Base-by-base conservation (phyloP, 805 yeast species). In the Metschnikowia proteae region DNA sequence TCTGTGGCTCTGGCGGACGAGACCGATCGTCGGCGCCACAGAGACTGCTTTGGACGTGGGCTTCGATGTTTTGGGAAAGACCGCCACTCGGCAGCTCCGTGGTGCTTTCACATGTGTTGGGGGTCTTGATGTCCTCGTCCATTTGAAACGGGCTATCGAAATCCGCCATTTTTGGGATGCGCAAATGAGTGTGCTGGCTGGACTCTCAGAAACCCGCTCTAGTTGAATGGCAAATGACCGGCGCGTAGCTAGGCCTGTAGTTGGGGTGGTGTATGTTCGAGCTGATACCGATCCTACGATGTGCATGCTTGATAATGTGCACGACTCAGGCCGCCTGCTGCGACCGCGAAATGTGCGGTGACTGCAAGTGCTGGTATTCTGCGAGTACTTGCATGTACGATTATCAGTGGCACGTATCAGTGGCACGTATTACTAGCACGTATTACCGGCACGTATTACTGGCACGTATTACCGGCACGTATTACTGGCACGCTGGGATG, bases 91-190 rank as follows among this genome's bases (percentile, higher is more conserved):
- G 42, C 35, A 40, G 43, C 36, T 40, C 39, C 10, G 25, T 26
- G 39, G 39, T 7, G 29, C 39, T 37, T 6, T 13, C 10, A 8
- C 29, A 38, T 38, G 25, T 27, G 32, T 13, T 27, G n/a, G 50
- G 35, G 4, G 35, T 17, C 22, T 50, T 57, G 39, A 67, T 50
- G 41, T 72, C 77, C 48, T 73, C 77, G 56, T 73, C 77, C 77
- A 73, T 73, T 48, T 67, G 74, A 49, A 73, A 73, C 55, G 77
- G 76, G 50, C 64, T 71, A 34, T 70, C 74, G 46, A 59, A 57
- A 34, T 63, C 66, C 5, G 64, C 51, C 73, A 68, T 68, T 17
- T 17, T 28, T 6, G 13, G 13, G 7, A 9, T 2, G 36, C 23
- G 13, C 36, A 11, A 22, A 4, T 13, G 11, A 23, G 25, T 13